Conservation (phyloP, 2,329 filamentous ascomycete genomes). For the Ophiosphaerella herpotricha region DNA sequence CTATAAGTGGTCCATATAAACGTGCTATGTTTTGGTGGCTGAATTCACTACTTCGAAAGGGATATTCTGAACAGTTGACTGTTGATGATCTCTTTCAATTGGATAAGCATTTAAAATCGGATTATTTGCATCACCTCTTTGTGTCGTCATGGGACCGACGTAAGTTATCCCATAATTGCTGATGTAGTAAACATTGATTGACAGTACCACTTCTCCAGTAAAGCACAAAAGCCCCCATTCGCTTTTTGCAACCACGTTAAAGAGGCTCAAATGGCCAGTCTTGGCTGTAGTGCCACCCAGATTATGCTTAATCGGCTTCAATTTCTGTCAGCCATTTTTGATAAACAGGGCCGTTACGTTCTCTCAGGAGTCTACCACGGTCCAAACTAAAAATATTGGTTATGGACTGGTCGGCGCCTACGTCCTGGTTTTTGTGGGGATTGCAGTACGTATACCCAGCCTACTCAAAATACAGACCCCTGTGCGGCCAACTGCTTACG, state of each 20-base stretch:
- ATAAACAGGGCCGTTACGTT: constrained; percentile 39
- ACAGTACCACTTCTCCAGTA: constrained; percentile 12
- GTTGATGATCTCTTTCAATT: constrained; percentile 53
- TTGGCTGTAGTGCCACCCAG: constrained; percentile 37
- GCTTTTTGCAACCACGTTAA: constrained; percentile 31
- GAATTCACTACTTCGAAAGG: constrained; percentile 56
- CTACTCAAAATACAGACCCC: not conserved
- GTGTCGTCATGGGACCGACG: constrained; percentile 48
- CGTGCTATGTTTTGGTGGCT: constrained; percentile 59
- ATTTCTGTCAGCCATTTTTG: constrained; percentile 44
- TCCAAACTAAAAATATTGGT: constrained; percentile 32
- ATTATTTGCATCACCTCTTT: constrained; percentile 46
- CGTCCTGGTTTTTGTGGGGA: constrained; percentile 40
- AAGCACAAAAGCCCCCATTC: constrained; percentile 22
- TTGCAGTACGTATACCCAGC: constrained; percentile 31
- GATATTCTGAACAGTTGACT: constrained; percentile 51
- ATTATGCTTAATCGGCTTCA: constrained; percentile 41
- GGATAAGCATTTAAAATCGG: constrained; percentile 52
- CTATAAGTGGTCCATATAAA: constrained; percentile 57
- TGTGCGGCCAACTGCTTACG: constrained; percentile 14
- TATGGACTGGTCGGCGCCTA: constrained; percentile 43
- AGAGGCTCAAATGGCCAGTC: constrained; percentile 35
- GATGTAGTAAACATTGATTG: not conserved
- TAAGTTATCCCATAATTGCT: constrained; percentile 21
- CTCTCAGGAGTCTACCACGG: constrained; percentile 19